phyloP scores from a whole-genome alignment of 2,329 filamentous ascomycete genomes.

The Hymenoscyphus occultus region DNA sequence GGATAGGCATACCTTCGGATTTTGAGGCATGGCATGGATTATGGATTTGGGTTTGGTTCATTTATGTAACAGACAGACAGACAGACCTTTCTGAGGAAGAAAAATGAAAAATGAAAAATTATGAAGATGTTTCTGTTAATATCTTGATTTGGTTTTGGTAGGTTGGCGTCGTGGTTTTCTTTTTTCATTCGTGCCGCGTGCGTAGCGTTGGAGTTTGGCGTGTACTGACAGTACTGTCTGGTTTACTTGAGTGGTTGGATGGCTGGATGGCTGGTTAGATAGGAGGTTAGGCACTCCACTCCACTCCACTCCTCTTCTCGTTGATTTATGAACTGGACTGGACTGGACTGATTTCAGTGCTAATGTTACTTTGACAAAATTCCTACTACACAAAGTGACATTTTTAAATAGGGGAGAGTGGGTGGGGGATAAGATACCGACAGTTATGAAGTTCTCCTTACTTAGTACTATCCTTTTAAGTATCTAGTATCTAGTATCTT shows the following conservation, averaged over 20 bases:
- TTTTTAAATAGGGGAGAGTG: too few relatives aligned
- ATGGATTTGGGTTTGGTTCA: neutral
- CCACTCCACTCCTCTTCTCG: too few relatives aligned
- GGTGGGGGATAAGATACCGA: too few relatives aligned
- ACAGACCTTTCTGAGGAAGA: neutral
- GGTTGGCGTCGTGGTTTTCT: neutral
- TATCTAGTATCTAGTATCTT: too few relatives aligned
- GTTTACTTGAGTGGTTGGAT: neutral
- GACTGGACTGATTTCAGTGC: too few relatives aligned
- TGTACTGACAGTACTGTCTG: neutral
- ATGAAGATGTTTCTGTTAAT: neutral
- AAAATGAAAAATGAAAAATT: neutral
- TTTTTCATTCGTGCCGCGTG: neutral
- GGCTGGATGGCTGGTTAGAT: neutral
- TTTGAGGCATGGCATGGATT: neutral
- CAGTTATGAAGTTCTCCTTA: too few relatives aligned
- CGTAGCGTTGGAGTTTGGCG: conserved; percentile 17
- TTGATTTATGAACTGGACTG: too few relatives aligned
- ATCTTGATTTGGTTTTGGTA: neutral
- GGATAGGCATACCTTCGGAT: neutral
- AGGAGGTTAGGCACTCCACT: neutral
- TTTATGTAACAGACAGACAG: too few relatives aligned
- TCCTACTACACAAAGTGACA: too few relatives aligned
- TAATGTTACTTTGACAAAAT: too few relatives aligned
- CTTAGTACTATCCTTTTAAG: too few relatives aligned